Evolutionary conservation across 768 basidiomycete genomes (phyloP).

Genomic region (Rhodosporidiobolus odoratus): DNA sequence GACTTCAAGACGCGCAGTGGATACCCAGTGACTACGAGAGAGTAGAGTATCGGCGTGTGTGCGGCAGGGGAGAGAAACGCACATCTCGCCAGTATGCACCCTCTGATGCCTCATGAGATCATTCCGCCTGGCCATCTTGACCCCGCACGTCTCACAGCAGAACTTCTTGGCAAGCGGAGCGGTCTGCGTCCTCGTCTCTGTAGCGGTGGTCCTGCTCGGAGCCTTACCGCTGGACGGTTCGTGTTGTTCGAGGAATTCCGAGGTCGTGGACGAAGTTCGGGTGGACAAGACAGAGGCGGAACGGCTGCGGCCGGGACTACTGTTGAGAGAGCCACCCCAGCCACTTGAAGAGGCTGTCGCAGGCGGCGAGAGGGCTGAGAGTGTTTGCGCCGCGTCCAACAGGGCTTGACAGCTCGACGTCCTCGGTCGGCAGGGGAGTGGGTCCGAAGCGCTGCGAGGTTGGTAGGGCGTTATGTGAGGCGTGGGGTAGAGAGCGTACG

Average conservation of each 20-base stretch:
- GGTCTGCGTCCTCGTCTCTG: no score
- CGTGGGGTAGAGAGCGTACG: no score
- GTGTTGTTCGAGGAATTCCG: background rate
- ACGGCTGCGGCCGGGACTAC: no score
- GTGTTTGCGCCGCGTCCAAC: no score
- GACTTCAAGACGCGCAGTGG: no score
- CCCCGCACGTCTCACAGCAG: background rate
- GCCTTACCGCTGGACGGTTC: background rate
- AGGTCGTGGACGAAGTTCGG: background rate
- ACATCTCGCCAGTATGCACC: conserved; percentile 11
- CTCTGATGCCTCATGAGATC: background rate
- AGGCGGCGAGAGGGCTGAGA: background rate
- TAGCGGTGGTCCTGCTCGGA: no score
- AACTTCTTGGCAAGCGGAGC: background rate
- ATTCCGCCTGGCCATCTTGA: background rate
- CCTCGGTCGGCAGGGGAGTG: no score
- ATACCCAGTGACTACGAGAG: background rate
- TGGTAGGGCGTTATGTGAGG: no score
- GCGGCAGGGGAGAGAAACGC: background rate
- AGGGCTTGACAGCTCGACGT: no score
- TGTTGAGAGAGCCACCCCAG: no score
- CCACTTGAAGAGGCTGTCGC: background rate
- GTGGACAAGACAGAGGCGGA: no score
- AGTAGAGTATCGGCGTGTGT: background rate
- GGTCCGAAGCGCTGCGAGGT: no score